Conservation (phyloP, 2,329 filamentous ascomycete species). For the Sporothrix luriei region DNA sequence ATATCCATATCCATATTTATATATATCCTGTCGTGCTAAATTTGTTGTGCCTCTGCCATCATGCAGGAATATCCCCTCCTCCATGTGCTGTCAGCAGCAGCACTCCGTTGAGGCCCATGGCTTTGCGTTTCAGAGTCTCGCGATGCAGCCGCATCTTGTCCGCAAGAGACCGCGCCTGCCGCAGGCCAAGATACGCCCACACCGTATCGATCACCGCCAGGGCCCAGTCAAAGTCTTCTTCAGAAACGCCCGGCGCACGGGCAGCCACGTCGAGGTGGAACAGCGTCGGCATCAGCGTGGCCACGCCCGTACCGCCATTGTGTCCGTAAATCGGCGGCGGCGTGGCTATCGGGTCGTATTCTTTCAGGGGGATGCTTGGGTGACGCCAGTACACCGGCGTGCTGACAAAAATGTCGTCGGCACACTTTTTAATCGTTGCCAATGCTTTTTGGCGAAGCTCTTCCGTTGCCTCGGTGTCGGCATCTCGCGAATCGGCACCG, state of each 20-base stretch:
- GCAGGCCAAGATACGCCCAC: conserved; percentile 56
- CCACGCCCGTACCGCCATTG: conserved; percentile 51
- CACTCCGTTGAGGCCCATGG: background rate
- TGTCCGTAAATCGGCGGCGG: conserved; percentile 34
- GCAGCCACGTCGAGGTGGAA: conserved; percentile 54
- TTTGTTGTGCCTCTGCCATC: background rate
- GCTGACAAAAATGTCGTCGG: conserved; percentile 51
- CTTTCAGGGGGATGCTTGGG: conserved; percentile 44
- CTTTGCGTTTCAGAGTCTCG: conserved; percentile 33
- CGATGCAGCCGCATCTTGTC: conserved; percentile 42
- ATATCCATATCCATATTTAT: background rate
- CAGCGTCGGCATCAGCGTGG: conserved; percentile 52
- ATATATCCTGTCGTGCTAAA: background rate
- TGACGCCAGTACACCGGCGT: conserved; percentile 57
- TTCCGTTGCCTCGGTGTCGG: background rate
- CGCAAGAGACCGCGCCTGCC: conserved; percentile 51
- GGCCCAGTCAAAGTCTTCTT: conserved; percentile 50
- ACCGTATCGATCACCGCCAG: conserved; percentile 52
- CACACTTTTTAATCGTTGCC: conserved; percentile 45
- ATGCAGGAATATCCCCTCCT: background rate
- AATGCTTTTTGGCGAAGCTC: conserved; percentile 39
- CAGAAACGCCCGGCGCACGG: conserved; percentile 51
- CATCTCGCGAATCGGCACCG: background rate
- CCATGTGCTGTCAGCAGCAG: background rate
- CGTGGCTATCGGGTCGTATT: conserved; percentile 43